Base-by-base conservation (phyloP, 805 yeast species). In the Pichia eremophila region DNA sequence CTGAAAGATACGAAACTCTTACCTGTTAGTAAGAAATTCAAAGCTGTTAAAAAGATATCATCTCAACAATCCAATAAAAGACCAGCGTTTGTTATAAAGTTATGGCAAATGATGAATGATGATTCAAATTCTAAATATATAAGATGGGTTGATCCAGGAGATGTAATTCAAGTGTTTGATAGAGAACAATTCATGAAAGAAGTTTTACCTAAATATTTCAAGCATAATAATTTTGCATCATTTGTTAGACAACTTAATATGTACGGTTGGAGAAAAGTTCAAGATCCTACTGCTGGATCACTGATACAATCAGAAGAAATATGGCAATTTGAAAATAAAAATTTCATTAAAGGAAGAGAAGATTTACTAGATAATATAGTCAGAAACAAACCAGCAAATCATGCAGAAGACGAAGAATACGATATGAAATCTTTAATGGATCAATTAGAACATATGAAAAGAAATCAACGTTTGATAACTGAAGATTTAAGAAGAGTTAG, bases 191-290 rank as follows among this genome's bases (percentile, higher is more conserved):
- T 93, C 59, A 93, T 89, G 75, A 85, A 82, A 57, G 71, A 74
- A 50, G 82, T 93, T 28, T 68, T 93, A 52, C 99, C 99, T 6
- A 81, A 82, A 59, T 93, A 88, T 68, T 93, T 90, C 73, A 93
- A 93, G 64, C 99, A 93, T 67, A 83, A 86, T 51, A 91, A 93
- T 63, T 90, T 93, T 67, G 95, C 98, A 19, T 82, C 93, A 32
- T 93, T 93, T 73, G 98, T 93, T 15, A 79, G 99, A 52, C 99
- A 91, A 63, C 73, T 91, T 58, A 91, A 91, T 67, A 91, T 93
- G 99, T 93, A 93, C 63, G 99, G 99, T 11, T 93, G 97, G 96
- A 98, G 90, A 69, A 93, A 93, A 66, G 93, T 93, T 5, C 99
- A 93, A 66, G 98, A 93, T 65, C 79, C 90, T 22, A 85, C 69